These are phyloP conservation scores for Coprinopsis strossmayeri DNA, from an alignment of 768 basidiomycete genomes.

Conservation along the genomic window DNA sequence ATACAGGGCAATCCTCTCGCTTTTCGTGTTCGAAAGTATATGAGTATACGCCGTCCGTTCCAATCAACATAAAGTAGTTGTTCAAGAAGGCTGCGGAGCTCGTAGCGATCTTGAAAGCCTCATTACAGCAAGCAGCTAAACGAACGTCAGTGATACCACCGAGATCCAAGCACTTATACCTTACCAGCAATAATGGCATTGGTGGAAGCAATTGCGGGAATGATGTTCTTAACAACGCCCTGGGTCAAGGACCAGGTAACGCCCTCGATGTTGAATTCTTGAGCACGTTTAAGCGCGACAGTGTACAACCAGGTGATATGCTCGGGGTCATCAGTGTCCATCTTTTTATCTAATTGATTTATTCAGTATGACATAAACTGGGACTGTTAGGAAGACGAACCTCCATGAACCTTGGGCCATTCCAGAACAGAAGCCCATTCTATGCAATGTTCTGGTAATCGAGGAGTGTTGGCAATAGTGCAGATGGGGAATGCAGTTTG, in stretches of 20 bases:
- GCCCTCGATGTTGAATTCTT: slow-evolving; percentile 95
- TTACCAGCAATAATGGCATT: slow-evolving; percentile 98
- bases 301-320: slow-evolving; percentile 93
- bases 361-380: background rate
- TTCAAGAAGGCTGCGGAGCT: slow-evolving; percentile 90
- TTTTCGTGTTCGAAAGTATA: slow-evolving; percentile 96
- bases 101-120: slow-evolving; percentile 98
- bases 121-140: slow-evolving; percentile 97
- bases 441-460: slow-evolving; percentile 97
- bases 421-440: slow-evolving; percentile 99
- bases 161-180: no score
- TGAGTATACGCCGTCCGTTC: slow-evolving; percentile 94
- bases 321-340: slow-evolving; percentile 96
- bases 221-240: slow-evolving; percentile 99
- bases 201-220: slow-evolving; percentile 97
- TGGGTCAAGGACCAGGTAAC: slow-evolving; percentile 98
- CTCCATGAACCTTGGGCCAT: slow-evolving; percentile 92
- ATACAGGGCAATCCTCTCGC: slow-evolving; percentile 92
- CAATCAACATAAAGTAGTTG: slow-evolving; percentile 98
- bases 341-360: slow-evolving; percentile 75
- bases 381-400: slow-evolving; percentile 31
- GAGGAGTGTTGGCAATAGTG: slow-evolving; percentile 97
- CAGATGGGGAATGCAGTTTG: slow-evolving; percentile 97
- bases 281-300: slow-evolving; percentile 73
- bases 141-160: no score